These are phyloP conservation scores for Cryphonectria nitschkei DNA, from an alignment of 2,329 filamentous ascomycete species.

Conservation along the genomic window DNA sequence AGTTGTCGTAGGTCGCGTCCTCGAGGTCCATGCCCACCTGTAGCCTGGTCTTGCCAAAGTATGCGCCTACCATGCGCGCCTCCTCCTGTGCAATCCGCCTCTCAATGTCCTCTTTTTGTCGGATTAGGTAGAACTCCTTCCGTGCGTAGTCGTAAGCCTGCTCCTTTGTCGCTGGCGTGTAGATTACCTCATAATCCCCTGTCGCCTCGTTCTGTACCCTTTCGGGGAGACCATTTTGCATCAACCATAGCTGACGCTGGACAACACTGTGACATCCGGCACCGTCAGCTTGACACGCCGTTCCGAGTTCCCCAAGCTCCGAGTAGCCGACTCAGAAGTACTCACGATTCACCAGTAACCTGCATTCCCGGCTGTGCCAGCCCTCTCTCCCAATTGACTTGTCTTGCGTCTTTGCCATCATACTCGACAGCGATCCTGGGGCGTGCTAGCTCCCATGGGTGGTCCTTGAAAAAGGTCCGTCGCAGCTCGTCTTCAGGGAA, in stretches of 20 bases:
- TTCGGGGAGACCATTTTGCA: constrained; percentile 56
- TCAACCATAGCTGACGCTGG: constrained; percentile 86
- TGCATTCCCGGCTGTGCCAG: constrained; percentile 75
- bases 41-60: constrained; percentile 78
- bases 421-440: constrained; percentile 84
- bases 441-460: constrained; percentile 95
- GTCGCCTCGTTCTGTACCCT: constrained; percentile 8
- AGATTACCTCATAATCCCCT: constrained; percentile 8
- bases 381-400: constrained; percentile 77
- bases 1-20: constrained; percentile 76
- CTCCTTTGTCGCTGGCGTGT: constrained; percentile 56
- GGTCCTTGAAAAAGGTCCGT: constrained; percentile 83
- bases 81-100: constrained; percentile 85
- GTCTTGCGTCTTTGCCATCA: constrained; percentile 79
- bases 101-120: constrained; percentile 82
- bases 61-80: constrained; percentile 80
- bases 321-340: constrained; percentile 4
- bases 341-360: constrained; percentile 83
- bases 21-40: constrained; percentile 84
- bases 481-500: constrained; percentile 87
- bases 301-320: neutral
- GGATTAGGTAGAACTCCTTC: constrained; percentile 85
- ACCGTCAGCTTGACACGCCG: neutral
- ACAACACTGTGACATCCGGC: constrained; percentile 68
- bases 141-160: constrained; percentile 85